phyloP scores from a whole-genome alignment of 208 protist genomes.

The Trypanosoma theileri region DNA sequence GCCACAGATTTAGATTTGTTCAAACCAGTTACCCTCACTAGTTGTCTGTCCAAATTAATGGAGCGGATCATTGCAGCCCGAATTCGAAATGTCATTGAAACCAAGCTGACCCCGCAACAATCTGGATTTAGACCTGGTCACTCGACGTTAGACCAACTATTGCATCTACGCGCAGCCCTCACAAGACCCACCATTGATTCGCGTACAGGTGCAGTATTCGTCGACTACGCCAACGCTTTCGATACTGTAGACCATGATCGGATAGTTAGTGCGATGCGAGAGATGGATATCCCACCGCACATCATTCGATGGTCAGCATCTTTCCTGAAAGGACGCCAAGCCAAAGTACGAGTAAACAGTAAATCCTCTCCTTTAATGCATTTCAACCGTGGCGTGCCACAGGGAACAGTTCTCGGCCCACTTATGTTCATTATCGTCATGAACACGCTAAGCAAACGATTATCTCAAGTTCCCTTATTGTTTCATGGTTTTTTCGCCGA shows the following conservation, averaged over 20 bases:
- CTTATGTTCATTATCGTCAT: slow-evolving; percentile 31
- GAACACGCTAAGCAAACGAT: slow-evolving; percentile 16
- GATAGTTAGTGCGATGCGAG: neutral
- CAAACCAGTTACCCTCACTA: slow-evolving; percentile 21
- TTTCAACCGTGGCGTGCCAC: slow-evolving; percentile 24
- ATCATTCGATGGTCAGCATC: slow-evolving; percentile 1
- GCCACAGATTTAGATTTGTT: slow-evolving; percentile 8
- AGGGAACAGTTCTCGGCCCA: slow-evolving; percentile 29
- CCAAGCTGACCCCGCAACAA: slow-evolving; percentile 13
- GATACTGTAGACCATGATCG: slow-evolving; percentile 14
- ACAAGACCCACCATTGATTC: neutral
- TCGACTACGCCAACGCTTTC: slow-evolving; percentile 17
- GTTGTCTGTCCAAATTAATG: slow-evolving; percentile 23
- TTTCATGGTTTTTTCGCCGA: slow-evolving; percentile 30
- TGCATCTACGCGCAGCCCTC: slow-evolving; percentile 4
- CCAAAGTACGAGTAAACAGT: neutral
- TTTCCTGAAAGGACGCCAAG: neutral
- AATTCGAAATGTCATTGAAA: slow-evolving; percentile 18
- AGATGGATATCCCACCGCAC: neutral
- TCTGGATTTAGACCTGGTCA: slow-evolving; percentile 22
- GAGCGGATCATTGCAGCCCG: slow-evolving; percentile 25
- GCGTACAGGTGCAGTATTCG: slow-evolving; percentile 3
- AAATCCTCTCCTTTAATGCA: neutral
- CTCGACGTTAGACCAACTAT: slow-evolving; percentile 25
- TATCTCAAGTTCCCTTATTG: slow-evolving; percentile 7